Percentiles rank a stretch among this genome's conserved stretches.
phyloP scores from a whole-genome alignment of 345 rosid species.

The Linum tenue region DNA sequence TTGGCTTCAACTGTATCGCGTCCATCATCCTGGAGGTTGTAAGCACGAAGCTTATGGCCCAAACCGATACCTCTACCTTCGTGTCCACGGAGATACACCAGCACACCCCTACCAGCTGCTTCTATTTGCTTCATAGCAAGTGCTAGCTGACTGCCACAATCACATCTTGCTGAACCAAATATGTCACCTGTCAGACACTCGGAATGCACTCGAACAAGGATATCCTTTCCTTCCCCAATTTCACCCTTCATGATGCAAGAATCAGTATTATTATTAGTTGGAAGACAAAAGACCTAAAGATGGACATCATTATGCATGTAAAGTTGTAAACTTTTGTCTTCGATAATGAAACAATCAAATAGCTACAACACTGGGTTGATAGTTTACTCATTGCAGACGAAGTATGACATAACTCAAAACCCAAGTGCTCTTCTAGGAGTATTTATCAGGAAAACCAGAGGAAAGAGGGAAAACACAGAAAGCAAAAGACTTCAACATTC shows the following conservation, averaged over 20 bases:
- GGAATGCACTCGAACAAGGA: slow-evolving; percentile 71
- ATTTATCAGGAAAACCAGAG: too few species aligned
- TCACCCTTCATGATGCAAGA: slow-evolving; percentile 43
- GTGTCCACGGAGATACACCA: slow-evolving; percentile 79
- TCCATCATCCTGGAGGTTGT: slow-evolving; percentile 80
- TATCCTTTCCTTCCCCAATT: slow-evolving; percentile 67
- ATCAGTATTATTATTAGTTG: background rate
- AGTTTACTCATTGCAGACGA: too few species aligned
- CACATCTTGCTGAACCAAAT: slow-evolving; percentile 70
- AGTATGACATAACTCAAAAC: too few species aligned
- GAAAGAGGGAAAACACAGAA: too few species aligned
- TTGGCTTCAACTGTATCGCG: slow-evolving; percentile 89
- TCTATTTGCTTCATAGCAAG: slow-evolving; percentile 82
- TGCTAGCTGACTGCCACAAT: slow-evolving; percentile 72
- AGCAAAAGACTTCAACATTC: too few species aligned
- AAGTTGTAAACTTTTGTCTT: too few species aligned
- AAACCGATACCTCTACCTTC: slow-evolving; percentile 91
- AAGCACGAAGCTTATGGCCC: slow-evolving; percentile 86
- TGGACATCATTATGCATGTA: too few species aligned
- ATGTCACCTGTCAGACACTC: slow-evolving; percentile 83
- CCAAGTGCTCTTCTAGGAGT: too few species aligned
- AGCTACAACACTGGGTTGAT: too few species aligned
- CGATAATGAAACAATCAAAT: too few species aligned
- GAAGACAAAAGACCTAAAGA: too few species aligned
- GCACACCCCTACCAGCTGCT: slow-evolving; percentile 57